Percentiles rank a stretch among this genome's conserved stretches.
These are phyloP conservation scores for Wallacemonas sp. DNA, from an alignment of 208 protist species.

Conservation along the genomic window DNA sequence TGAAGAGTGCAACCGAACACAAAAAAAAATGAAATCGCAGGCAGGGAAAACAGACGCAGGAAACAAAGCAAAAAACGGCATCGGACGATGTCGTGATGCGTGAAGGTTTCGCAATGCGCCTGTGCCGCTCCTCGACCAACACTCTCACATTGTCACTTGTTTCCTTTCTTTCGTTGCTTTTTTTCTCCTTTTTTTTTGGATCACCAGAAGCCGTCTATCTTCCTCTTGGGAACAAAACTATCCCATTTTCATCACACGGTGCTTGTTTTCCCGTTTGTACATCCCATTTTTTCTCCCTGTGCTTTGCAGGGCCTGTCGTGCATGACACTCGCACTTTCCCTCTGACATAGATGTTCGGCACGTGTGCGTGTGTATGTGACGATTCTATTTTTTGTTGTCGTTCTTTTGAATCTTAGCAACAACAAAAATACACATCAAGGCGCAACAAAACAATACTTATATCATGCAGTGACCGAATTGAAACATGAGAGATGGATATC, in stretches of 20 bases:
- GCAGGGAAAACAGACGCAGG: not conserved
- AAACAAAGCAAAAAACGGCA: not conserved
- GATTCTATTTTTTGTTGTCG: too few relatives aligned
- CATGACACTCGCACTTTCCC: too few relatives aligned
- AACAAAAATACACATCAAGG: too few relatives aligned
- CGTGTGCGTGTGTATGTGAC: too few relatives aligned
- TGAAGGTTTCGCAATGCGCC: not conserved
- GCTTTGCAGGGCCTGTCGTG: not conserved
- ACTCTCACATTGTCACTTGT: not conserved
- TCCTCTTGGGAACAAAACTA: not conserved
- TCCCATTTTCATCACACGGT: not conserved
- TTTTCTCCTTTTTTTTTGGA: conserved; percentile 15
- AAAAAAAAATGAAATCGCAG: conserved; percentile 13
- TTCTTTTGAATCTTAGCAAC: too few relatives aligned
- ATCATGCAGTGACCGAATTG: too few relatives aligned
- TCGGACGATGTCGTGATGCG: not conserved
- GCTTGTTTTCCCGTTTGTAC: not conserved
- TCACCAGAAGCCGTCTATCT: not conserved
- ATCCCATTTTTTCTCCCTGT: not conserved
- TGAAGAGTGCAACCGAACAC: conserved; percentile 10
- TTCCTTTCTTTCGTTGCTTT: conserved; percentile 6
- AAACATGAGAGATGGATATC: too few relatives aligned
- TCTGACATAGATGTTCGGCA: too few relatives aligned
- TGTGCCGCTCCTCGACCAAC: too few relatives aligned
- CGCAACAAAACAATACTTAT: too few relatives aligned